These are phyloP conservation scores for Exophiala sp. DNA, from an alignment of 2,329 filamentous ascomycete genomes.

Conservation along the genomic window DNA sequence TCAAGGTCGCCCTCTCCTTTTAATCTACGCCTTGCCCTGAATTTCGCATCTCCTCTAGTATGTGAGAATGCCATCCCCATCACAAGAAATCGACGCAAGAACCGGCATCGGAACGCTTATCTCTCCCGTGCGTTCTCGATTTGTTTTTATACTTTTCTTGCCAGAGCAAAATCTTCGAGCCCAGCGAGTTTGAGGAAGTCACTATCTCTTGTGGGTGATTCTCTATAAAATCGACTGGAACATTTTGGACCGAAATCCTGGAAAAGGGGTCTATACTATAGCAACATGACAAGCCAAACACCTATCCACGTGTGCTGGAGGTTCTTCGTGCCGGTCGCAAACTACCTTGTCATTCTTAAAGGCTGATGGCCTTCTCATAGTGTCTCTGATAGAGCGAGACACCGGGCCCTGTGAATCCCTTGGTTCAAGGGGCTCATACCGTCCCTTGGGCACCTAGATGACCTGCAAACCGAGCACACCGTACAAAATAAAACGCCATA, in stretches of 20 bases:
- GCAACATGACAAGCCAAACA: neutral
- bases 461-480: neutral
- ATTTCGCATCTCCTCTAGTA: no score
- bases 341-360: neutral
- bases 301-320: neutral
- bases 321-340: neutral
- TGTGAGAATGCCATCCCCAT: neutral
- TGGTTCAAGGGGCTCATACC: no score
- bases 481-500: slow-evolving; percentile 3
- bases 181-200: slow-evolving; percentile 46
- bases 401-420: neutral
- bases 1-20: no score
- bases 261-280: no score
- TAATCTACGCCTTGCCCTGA: no score
- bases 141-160: slow-evolving; percentile 32
- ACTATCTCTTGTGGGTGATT: slow-evolving; percentile 38
- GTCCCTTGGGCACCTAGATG: no score
- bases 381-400: neutral
- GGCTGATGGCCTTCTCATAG: neutral
- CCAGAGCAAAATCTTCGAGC: slow-evolving; percentile 33
- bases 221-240: slow-evolving; percentile 44
- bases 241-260: slow-evolving; percentile 30
- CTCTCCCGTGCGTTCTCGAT: slow-evolving; percentile 22
- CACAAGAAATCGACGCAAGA: slow-evolving; percentile 10
- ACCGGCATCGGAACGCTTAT: slow-evolving; percentile 22